A percentile compares a stretch with the other conserved stretches of the same genome.
These are phyloP conservation scores for Trichoderma guizhouense DNA, from an alignment of 2,329 filamentous ascomycete genomes.

Conservation along the genomic window DNA sequence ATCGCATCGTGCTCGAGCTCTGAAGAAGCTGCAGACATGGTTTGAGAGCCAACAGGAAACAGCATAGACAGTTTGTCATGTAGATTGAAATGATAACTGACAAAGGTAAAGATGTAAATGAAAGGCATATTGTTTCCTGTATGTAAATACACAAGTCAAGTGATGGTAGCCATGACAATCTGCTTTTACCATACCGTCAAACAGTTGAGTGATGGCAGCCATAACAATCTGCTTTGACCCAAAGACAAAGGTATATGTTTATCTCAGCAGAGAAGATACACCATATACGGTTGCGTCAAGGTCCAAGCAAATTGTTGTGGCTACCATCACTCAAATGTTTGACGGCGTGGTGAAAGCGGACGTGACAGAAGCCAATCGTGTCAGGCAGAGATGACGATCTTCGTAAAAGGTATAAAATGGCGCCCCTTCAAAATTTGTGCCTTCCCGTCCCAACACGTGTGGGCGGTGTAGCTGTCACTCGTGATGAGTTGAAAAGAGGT, in stretches of 20 bases:
- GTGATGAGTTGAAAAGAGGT: neutral
- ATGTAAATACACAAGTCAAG: neutral
- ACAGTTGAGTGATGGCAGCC: neutral
- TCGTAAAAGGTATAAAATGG: neutral
- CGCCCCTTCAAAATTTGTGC: neutral
- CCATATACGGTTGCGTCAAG: neutral
- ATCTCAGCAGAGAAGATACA: neutral
- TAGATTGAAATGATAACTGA: neutral
- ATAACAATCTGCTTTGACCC: neutral
- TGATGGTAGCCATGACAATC: neutral
- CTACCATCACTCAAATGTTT: neutral
- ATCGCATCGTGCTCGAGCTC: conserved; percentile 84
- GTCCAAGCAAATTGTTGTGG: neutral
- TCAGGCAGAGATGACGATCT: neutral
- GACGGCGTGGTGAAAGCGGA: neutral
- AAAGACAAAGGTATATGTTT: neutral
- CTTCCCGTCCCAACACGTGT: neutral
- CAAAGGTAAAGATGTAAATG: neutral
- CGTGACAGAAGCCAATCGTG: neutral
- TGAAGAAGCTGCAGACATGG: conserved; percentile 83
- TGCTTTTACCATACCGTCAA: neutral
- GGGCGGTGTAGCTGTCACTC: neutral
- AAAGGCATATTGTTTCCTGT: neutral
- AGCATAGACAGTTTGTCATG: neutral
- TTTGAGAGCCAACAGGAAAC: conserved; percentile 38